These are phyloP conservation scores for Niveomyces coronatus DNA, from an alignment of 2,329 filamentous ascomycete genomes.

Conservation along the genomic window DNA sequence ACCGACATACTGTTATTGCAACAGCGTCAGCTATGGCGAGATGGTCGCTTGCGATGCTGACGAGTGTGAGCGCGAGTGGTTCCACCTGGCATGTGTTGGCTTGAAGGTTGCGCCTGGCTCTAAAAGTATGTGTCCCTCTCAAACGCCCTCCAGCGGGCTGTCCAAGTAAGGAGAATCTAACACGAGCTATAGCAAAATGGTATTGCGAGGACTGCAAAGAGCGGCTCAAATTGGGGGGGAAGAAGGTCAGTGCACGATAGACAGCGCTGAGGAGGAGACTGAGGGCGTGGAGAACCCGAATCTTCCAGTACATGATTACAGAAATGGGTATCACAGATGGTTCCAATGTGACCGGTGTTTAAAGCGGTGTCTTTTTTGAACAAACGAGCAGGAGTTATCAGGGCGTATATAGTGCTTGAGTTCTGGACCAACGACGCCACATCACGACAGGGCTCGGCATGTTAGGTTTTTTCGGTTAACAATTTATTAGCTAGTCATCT, in stretches of 20 bases:
- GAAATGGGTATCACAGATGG: no score
- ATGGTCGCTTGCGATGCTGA: slow-evolving; percentile 76
- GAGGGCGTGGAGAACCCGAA: no score
- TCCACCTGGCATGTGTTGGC: slow-evolving; percentile 73
- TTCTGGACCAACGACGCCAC: no score
- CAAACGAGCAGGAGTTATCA: slow-evolving; percentile 7
- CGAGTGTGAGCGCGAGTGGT: slow-evolving; percentile 68
- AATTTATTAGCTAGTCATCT: no score
- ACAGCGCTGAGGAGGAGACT: no score
- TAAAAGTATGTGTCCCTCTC: slow-evolving; percentile 49
- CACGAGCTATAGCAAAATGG: slow-evolving; percentile 54
- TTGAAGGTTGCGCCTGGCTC: slow-evolving; percentile 67
- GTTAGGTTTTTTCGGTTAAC: no score
- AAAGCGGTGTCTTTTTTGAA: slow-evolving; percentile 3
- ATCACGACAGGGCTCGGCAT: no score
- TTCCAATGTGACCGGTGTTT: no score
- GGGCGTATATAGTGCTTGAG: slow-evolving; percentile 8
- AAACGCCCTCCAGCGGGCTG: slow-evolving; percentile 52
- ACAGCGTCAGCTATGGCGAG: slow-evolving; percentile 70
- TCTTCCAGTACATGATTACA: no score
- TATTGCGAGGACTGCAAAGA: slow-evolving; percentile 73
- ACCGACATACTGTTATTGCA: slow-evolving; percentile 69
- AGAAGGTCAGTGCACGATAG: slow-evolving; percentile 39
- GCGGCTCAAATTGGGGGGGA: slow-evolving; percentile 45
- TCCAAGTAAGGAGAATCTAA: slow-evolving; percentile 66